Evolutionary conservation across 1,139 yeast genomes (phyloP), one percentile per base, ranked within the genome.

Genomic region (Scheffersomyces illinoinensis): DNA sequence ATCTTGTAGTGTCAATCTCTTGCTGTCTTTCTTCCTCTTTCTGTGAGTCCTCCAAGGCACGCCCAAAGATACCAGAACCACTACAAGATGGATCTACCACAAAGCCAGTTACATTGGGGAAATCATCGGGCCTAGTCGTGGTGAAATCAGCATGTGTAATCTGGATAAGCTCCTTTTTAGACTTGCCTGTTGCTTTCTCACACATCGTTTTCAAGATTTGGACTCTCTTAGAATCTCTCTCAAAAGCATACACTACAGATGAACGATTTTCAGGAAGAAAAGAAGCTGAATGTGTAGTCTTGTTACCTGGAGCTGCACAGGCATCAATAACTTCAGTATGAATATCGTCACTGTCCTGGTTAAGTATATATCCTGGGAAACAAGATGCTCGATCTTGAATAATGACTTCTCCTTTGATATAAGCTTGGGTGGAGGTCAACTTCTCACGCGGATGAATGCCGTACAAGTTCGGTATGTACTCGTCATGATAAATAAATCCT

Each of bases 231-330:
- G 81, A 76, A 68, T 96, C 97, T 66, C 93, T 83, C 73, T 95
- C 99, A 75, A 93, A 95, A 0, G 99, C 99, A 67, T 83, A 83
- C 5, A 93, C 88, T 17, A 77, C 79, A 0, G 82, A 71, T 49
- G 66, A 68, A 50, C 71, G 70, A 50, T 61, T 53, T 8, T 33
- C 52, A 17, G 71, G 68, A 5, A 79, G 71, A 70, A 85, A 76
- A 1, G 96, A 85, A 0, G 98, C 97, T 39, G 89, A 78, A 74
- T 93, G 98, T 0, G 98, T 91, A 0, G 99, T 95, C 72, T 95
- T 96, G 74, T 95, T 95, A 6, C 99, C 99, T 1, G 99, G 99
- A 0, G 99, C 99, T 2, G 99, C 93, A 75, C 98, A 93, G 0
- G 98, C 91, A 75, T 95, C 99, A 52, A 95, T 90, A 7, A 93